Evolutionary conservation across 225 moss, liverwort and hornwort genomes (phyloP), one percentile per base, ranked within the genome.

Genomic region (Straminergon stramineum): DNA sequence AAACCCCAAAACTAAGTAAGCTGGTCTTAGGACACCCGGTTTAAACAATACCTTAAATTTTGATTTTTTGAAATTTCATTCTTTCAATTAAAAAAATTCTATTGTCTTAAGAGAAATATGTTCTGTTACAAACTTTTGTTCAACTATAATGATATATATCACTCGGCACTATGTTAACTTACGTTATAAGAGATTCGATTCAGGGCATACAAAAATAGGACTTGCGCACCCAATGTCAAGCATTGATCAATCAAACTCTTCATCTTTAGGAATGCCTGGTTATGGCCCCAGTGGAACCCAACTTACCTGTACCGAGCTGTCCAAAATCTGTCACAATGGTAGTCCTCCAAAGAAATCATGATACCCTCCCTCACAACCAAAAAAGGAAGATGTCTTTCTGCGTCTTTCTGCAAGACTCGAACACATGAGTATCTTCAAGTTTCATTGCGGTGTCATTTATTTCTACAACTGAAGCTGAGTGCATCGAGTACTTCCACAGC

Each of bases 361-460:
- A 94, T 74, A 5, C 94, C 94, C 43, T 94, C 92, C 78, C 84
- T 86, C 75, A 41, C 82, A 43, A n/a, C 19, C 82, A 94, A 39
- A 66, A 53, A 92, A 17, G 92, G 94, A 62, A 94, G 75, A 88
- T 94, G 77, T n/a, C 78, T 81, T 83, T 94, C 94, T 57, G 94
- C 92, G 14, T 92, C 90, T 87, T 91, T 94, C 94, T 94, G 94
- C 91, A 77, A 90, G 10, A 86, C 85, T 63, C n/a, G 64, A 87
- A 81, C 68, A 24, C 53, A 78, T 51, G 34, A 20, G 58, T 70
- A 60, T 79, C 37, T 58, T 22, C 17, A 37, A 32, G 13, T 45
- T 67, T 8, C 58, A 68, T 45, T 37, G n/a, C 62, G 23, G 60
- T 70, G 30, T 37, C 53, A 26, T 10, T 45, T 35, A 64, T 60